phyloP scores from a whole-genome alignment of 2,329 filamentous ascomycete species.

The Cercospora sp. region DNA sequence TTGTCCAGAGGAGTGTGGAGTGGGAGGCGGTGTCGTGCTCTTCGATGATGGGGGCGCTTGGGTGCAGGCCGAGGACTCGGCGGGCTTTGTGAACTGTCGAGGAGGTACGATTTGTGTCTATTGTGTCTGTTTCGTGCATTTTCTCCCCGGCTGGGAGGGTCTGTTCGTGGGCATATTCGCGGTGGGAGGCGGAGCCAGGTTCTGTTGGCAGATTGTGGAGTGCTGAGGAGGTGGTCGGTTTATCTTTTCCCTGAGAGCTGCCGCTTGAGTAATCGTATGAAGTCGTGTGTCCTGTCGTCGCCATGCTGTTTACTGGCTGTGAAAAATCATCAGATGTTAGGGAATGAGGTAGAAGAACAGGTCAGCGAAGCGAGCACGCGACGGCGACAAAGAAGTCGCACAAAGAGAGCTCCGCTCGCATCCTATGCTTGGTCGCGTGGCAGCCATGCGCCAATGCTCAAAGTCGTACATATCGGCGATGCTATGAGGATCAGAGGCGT shows the following conservation, averaged over 20 bases:
- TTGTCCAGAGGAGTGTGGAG: constrained; percentile 43
- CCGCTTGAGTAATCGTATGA: background rate
- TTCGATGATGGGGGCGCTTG: constrained; percentile 45
- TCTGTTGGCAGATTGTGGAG: constrained; percentile 11
- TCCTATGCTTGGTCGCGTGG: constrained; percentile 2
- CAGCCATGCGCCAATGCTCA: constrained; percentile 1
- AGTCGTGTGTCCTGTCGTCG: background rate
- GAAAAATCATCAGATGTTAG: background rate
- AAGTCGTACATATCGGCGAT: constrained; percentile 15
- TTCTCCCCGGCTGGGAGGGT: constrained; percentile 16
- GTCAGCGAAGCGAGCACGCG: background rate
- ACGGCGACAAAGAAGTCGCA: constrained; percentile 4
- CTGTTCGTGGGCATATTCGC: constrained; percentile 15
- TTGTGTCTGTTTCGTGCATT: constrained; percentile 4
- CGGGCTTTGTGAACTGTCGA: constrained; percentile 15
- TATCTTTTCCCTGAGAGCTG: background rate
- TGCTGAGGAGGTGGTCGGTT: background rate
- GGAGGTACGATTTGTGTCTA: constrained; percentile 14
- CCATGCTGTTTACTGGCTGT: constrained; percentile 11
- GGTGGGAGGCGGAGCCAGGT: constrained; percentile 1
- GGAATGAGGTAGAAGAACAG: background rate
- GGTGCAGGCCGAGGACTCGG: constrained; percentile 41
- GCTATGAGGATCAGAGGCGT: background rate
- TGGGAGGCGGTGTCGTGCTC: constrained; percentile 44
- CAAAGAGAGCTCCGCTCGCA: constrained; percentile 1